These are phyloP conservation scores for Pelargonium nanum DNA, from an alignment of 345 rosid genomes.

Conservation along the genomic window DNA sequence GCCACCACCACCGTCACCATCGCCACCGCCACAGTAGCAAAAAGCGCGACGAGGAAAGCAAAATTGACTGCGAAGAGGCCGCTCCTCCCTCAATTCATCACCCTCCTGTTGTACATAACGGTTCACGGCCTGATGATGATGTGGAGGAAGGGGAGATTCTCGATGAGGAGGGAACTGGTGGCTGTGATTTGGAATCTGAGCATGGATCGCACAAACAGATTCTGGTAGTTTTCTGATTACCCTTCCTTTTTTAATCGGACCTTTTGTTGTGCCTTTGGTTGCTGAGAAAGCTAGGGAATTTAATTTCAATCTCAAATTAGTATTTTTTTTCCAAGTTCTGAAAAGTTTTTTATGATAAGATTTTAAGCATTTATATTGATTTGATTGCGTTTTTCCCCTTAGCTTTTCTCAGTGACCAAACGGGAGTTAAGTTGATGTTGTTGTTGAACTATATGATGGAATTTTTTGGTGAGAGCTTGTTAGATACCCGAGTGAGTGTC, in stretches of 20 bases:
- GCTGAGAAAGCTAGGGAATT: slow-evolving; percentile 14
- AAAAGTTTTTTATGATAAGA: not conserved
- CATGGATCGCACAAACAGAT: slow-evolving; percentile 5
- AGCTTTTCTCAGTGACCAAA: slow-evolving; percentile 27
- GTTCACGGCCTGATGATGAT: slow-evolving; percentile 42
- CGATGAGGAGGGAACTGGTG: slow-evolving; percentile 40
- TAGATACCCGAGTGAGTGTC: slow-evolving; percentile 42
- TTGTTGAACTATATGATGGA: slow-evolving; percentile 19
- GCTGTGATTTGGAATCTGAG: slow-evolving; percentile 10
- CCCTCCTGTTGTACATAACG: slow-evolving; percentile 8
- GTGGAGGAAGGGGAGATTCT: slow-evolving; percentile 98
- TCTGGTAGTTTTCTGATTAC: not conserved
- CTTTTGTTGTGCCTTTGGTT: slow-evolving; percentile 13
- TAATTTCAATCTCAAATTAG: not conserved
- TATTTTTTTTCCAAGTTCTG: not conserved
- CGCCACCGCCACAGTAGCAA: slow-evolving; percentile 55
- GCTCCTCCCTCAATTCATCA: slow-evolving; percentile 20
- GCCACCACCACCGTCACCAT: slow-evolving; percentile 49
- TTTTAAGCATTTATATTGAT: not conserved
- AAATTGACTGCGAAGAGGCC: slow-evolving; percentile 18
- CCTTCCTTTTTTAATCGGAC: not conserved
- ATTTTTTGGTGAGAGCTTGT: slow-evolving; percentile 38
- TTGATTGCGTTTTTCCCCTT: not conserved
- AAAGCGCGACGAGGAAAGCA: slow-evolving; percentile 41
- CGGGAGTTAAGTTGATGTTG: not conserved